phyloP scores from a whole-genome alignment of 1,284 basidiomycete species.

The Earliella scabrosa region DNA sequence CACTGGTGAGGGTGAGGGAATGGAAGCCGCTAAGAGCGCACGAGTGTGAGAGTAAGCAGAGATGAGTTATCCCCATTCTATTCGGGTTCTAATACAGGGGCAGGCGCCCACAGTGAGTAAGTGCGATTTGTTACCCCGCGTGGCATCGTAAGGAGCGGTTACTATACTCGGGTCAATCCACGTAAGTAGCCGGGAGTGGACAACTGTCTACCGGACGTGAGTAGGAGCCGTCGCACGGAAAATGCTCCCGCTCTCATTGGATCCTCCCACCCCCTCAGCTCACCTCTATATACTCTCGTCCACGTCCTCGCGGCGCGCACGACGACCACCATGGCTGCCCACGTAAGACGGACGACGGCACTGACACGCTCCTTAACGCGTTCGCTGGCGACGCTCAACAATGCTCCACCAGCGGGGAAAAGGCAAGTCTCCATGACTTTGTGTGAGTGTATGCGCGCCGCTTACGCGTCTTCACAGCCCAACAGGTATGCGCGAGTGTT shows the following conservation, averaged over 20 bases:
- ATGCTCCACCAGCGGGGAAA: conserved; percentile 38
- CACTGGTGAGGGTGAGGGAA: too few relatives aligned
- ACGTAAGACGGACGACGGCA: conserved; percentile 22
- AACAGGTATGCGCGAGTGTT: conserved; percentile 53
- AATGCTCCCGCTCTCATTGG: conserved; percentile 25
- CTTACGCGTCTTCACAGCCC: conserved; percentile 44
- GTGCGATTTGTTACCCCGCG: neutral
- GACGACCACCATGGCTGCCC: conserved; percentile 21
- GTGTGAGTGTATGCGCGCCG: conserved; percentile 3
- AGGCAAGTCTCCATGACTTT: conserved; percentile 32
- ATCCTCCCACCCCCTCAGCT: conserved; percentile 18
- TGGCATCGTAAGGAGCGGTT: neutral
- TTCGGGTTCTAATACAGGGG: too few relatives aligned
- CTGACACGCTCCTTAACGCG: conserved; percentile 32
- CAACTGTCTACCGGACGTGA: conserved; percentile 3
- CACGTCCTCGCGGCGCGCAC: conserved; percentile 5
- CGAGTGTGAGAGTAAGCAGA: too few relatives aligned
- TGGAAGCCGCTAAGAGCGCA: too few relatives aligned
- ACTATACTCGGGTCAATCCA: neutral
- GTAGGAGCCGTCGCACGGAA: conserved; percentile 12
- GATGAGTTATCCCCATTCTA: too few relatives aligned
- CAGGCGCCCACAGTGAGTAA: neutral
- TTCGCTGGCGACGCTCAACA: conserved; percentile 41
- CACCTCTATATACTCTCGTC: conserved; percentile 13
- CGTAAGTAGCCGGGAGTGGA: neutral